Evolutionary conservation across 306 rosid species (phyloP).

Genomic region (Citrullus mucosospermus): DNA sequence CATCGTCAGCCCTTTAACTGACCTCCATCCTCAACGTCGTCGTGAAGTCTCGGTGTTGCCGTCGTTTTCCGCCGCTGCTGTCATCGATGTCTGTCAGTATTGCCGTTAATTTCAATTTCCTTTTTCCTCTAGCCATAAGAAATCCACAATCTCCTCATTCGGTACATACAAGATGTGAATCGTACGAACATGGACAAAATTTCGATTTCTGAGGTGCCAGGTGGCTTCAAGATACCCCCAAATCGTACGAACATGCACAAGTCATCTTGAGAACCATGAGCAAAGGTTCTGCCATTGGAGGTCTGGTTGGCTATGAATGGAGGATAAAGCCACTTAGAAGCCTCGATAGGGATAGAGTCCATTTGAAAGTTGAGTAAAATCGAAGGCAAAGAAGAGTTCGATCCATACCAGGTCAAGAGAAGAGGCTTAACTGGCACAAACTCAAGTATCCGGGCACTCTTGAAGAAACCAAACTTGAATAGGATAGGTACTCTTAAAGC

Average conservation of each 20-base stretch:
- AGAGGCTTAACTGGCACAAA: conserved; percentile 46
- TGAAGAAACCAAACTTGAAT: too few relatives aligned
- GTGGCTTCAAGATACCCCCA: conserved; percentile 56
- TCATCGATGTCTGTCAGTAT: too few relatives aligned
- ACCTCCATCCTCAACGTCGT: too few relatives aligned
- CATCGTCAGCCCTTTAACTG: too few relatives aligned
- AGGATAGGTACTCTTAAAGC: too few relatives aligned
- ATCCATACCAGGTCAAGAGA: conserved; percentile 71
- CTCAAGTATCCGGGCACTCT: conserved; percentile 25
- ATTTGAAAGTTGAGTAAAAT: conserved; percentile 78
- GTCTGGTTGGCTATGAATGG: conserved; percentile 62
- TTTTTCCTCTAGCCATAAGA: too few relatives aligned
- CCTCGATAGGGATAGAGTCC: conserved; percentile 87
- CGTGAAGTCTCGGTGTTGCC: too few relatives aligned
- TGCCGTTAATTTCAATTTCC: too few relatives aligned
- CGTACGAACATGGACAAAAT: neutral
- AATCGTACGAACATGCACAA: too few relatives aligned
- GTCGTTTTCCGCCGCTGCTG: too few relatives aligned
- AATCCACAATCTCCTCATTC: too few relatives aligned
- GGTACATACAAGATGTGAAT: too few relatives aligned
- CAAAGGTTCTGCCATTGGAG: conserved; percentile 44
- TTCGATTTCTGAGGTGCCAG: conserved; percentile 24
- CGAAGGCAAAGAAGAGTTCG: conserved; percentile 58
- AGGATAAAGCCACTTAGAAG: conserved; percentile 65
- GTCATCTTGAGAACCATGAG: conserved; percentile 33